These are phyloP conservation scores for Sporothrix brunneoviolacea DNA, from an alignment of 2,329 filamentous ascomycete genomes.

Conservation along the genomic window DNA sequence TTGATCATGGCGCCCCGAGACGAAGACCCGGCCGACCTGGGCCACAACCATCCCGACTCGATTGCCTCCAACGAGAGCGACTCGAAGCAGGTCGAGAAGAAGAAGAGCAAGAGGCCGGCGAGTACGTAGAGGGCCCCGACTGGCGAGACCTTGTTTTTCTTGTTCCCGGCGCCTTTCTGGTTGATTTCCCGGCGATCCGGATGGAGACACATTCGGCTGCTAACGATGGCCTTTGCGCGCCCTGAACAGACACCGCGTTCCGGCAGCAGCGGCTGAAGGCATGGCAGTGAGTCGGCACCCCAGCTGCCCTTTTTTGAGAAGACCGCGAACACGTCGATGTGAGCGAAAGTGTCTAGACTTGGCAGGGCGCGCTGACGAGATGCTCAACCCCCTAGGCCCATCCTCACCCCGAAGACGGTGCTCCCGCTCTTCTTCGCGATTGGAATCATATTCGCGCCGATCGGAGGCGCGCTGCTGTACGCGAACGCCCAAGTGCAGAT, in stretches of 20 bases:
- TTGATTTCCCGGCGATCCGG: slow-evolving; percentile 7
- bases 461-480: slow-evolving; percentile 79
- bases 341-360: not conserved
- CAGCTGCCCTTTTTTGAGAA: too few species aligned
- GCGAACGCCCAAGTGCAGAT: slow-evolving; percentile 85
- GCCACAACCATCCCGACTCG: slow-evolving; percentile 45
- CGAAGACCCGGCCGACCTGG: slow-evolving; percentile 29
- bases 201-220: not conserved
- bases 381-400: slow-evolving; percentile 54
- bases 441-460: slow-evolving; percentile 86
- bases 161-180: not conserved
- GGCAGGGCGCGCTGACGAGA: slow-evolving; percentile 10
- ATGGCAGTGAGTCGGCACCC: slow-evolving; percentile 76
- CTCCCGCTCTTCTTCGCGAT: slow-evolving; percentile 86
- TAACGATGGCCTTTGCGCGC: slow-evolving; percentile 2
- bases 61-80: slow-evolving; percentile 49
- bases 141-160: not conserved
- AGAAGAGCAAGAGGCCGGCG: slow-evolving; percentile 85
- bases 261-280: slow-evolving; percentile 94
- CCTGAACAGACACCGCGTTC: slow-evolving; percentile 78
- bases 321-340: not conserved
- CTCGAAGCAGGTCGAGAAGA: slow-evolving; percentile 58
- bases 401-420: slow-evolving; percentile 90
- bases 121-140: slow-evolving; percentile 49
- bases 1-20: slow-evolving; percentile 33